Base-by-base conservation (phyloP, 179 eudicot species). In the Carnegiea gigantea region DNA sequence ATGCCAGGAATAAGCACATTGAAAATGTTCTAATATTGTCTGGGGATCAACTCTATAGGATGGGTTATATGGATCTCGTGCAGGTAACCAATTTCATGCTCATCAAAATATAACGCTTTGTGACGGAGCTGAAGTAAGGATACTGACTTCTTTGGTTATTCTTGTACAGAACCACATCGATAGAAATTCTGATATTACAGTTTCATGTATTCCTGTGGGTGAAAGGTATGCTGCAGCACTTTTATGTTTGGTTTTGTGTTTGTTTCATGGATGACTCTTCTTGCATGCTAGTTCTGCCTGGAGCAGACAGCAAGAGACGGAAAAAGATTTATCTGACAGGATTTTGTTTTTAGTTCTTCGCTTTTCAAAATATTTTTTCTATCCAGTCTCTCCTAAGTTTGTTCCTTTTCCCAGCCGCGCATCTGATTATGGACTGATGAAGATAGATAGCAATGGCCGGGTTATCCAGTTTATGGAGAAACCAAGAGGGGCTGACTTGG, bases 31-130 rank as follows among this genome's bases (percentile, higher is more conserved):
- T 95, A 73, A 92, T 95, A 82, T 85, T 95, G 84, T 95, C 98
- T 0, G 98, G 98, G 20, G 98, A 95, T 85, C 98, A 95, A 86
- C 94, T 95, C 40, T 95, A 95, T 81, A 86, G 98, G 51, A 95
- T 95, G 98, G 90, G 93, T 80, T 95, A 95, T 74, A 95, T 93
- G 97, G 95, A 93, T 62, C 90, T 88, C 51, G 85, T 94, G 81
- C 97, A 94, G 98, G 98, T 90, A 85, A 62, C 78, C 4, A 15
- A 77, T 72, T 23, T 14, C 20, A 12, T 24, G 40, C 28, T 77
- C 40, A 9, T 77, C 4, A 28, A 1, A 6, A 28, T 13, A 17
- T 23, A 60, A 64, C 59, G 3, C 20, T 40, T 76, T 67, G 60
- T 33, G n/a, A 70, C 43, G 0, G 5, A 49, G 12, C 71, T 62